Conservation (phyloP, 805 yeast genomes). For the Lachancea thermotolerans region DNA sequence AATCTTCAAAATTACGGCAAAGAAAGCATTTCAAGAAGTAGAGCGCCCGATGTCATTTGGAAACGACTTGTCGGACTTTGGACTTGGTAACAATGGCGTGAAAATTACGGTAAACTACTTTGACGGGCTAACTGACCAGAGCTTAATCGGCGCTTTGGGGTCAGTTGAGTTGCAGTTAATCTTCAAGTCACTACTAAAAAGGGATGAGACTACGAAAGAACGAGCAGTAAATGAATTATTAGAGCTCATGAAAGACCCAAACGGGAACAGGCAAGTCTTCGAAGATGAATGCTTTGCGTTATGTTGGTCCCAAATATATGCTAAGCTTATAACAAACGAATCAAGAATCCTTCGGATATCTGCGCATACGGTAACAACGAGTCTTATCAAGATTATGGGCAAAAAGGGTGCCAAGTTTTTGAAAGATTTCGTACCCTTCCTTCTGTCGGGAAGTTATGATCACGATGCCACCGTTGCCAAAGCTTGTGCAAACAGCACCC, state of each 20-base stretch:
- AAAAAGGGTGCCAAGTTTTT: conserved; percentile 59
- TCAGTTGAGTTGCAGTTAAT: conserved; percentile 42
- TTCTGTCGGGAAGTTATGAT: conserved; percentile 70
- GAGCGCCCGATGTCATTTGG: conserved; percentile 25
- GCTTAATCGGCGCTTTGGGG: conserved; percentile 39
- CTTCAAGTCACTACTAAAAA: conserved; percentile 71
- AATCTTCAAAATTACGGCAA: too few relatives aligned
- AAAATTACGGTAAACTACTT: conserved; percentile 68
- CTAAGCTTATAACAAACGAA: conserved; percentile 68
- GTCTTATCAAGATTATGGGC: conserved; percentile 42
- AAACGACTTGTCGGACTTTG: conserved; percentile 23
- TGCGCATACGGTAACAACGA: conserved; percentile 61
- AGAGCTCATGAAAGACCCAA: conserved; percentile 24
- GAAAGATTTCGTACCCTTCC: conserved; percentile 62
- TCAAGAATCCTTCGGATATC: conserved; percentile 56
- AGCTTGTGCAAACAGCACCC: conserved; percentile 42
- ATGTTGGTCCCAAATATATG: conserved; percentile 75
- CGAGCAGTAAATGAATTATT: conserved; percentile 60
- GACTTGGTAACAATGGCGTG: conserved; percentile 37
- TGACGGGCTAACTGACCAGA: conserved; percentile 71
- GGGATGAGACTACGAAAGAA: conserved; percentile 80
- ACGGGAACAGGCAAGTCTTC: conserved; percentile 17
- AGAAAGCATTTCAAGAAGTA: too few relatives aligned
- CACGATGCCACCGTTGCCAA: conserved; percentile 54
- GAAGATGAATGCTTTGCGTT: conserved; percentile 50